Base-by-base conservation (phyloP, 1,284 basidiomycete genomes). In the Sporisorium sorghi region DNA sequence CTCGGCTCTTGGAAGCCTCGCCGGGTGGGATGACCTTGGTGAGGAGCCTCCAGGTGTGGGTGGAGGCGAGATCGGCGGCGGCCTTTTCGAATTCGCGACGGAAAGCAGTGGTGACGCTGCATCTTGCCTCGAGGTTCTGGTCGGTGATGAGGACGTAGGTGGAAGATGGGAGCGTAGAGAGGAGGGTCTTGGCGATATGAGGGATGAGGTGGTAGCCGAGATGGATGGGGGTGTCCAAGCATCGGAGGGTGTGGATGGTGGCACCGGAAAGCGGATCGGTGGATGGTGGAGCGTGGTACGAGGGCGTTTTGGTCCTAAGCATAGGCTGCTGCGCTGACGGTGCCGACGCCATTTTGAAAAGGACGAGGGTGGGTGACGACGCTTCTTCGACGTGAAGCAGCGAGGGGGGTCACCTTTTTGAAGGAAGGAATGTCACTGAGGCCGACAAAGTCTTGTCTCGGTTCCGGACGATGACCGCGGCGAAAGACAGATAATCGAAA, bases 111-210 rank as follows among this genome's bases (percentile, higher is more conserved):
- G 86, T 87, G 2, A 83, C 73, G 63, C 63, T 71, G 68, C 73
- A 75, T 70, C 68, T 75, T 49, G 68, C 52, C n/a, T 87, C 83
- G 80, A 99, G 90, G 85, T 95, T 90, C 37, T 91, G 90, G 86
- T 99, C 96, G 43, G 95, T 97, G 85, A 99, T 87, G 76, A 99
- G 88, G 80, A 94, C 92, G 86, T 98, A 99, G 60, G 92, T 90
- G 10, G 94, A 93, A 0, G 94, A 92, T 0, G 91, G 88, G 33
- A 97, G 88, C 5, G 89, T 89, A 0, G 88, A 84, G 30, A 81
- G 58, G 74, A 97, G 89, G 15, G 93, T 97, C 52, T 87, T 81
- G 73, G 90, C 91, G 54, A 83, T 81, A 71, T 84, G 83, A 50
- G 79, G 78, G 60, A 79, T 68, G 32, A 84, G 78, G 58, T 84